These are phyloP conservation scores for Trichoderma oligosporum DNA, from an alignment of 2,329 filamentous ascomycete species.

Conservation along the genomic window DNA sequence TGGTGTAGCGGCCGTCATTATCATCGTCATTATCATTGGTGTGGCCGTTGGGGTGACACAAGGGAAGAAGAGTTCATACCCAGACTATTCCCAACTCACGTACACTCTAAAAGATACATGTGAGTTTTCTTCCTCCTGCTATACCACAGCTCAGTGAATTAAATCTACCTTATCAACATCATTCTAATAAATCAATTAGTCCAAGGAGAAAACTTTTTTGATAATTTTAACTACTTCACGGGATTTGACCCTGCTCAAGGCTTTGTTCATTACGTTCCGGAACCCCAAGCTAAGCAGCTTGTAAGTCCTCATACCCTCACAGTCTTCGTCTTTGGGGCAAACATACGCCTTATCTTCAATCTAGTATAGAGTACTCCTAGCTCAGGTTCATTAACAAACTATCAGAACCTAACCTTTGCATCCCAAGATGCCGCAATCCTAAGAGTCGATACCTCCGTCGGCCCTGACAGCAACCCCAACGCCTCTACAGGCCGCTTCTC, in stretches of 20 bases:
- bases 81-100: slow-evolving; percentile 44
- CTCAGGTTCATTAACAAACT: not conserved
- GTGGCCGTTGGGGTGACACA: slow-evolving; percentile 44
- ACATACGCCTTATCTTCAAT: not conserved
- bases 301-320: slow-evolving; percentile 35
- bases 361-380: not conserved
- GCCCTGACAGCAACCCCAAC: slow-evolving; percentile 43
- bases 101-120: slow-evolving; percentile 50
- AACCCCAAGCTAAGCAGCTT: slow-evolving; percentile 38
- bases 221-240: slow-evolving; percentile 52
- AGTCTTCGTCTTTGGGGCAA: not conserved
- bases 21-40: slow-evolving; percentile 43
- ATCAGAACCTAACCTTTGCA: slow-evolving; percentile 61
- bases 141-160: no score
- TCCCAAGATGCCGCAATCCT: slow-evolving; percentile 51
- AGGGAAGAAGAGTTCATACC: slow-evolving; percentile 42
- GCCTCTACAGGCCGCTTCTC: slow-evolving; percentile 59
- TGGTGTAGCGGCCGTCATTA: slow-evolving; percentile 24
- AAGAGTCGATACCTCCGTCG: slow-evolving; percentile 57
- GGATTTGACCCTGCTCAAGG: slow-evolving; percentile 49
- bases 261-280: slow-evolving; percentile 53
- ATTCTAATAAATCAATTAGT: slow-evolving; percentile 34
- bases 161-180: not conserved
- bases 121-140: slow-evolving; percentile 30
- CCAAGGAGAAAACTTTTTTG: slow-evolving; percentile 49